Evolutionary conservation across 495 filamentous ascomycete species (phyloP), one percentile per base, ranked within the genome.

Genomic region (Aspergillus asperescens): DNA sequence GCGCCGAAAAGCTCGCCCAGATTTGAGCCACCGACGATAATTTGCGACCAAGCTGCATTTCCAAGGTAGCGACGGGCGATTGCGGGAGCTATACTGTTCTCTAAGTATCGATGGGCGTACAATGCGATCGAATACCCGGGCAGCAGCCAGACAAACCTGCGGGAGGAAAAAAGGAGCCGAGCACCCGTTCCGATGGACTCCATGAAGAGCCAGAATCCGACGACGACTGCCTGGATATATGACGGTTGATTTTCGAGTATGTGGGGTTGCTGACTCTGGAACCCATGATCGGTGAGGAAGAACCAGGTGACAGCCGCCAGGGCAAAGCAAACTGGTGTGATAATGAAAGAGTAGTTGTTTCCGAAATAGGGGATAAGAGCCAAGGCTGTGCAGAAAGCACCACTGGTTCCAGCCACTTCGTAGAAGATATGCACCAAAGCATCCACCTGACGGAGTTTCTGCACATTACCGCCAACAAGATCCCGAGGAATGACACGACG

Each of bases 341-440:
- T 61, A 29, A 75, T 56, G 57, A 72, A 72, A 15, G 72, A 66
- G 51, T 70, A 72, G 55, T 75, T 75, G 56, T 75, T 72, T 22
- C 73, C 73, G 28, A 74, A 58, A 13, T 55, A 54, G 19, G 70
- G 67, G 38, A 75, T 72, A 40, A 74, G 55, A 32, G 59, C 64
- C 7, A 77, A 60, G 8, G 65, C 73, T 7, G 66, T 74, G 42
- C 61, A 66, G 48, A 76, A 70, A 8, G 70, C 70, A n/a, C 69
- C 70, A 12, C 56, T 51, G 0, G 72, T 76, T 18, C 73, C 73
- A 1, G 69, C 56, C 3, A 72, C 54, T 54, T 77, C 72, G 48
- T 75, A 74, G 28, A 74, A 70, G 18, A 77, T 75, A 50, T 77
- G 72, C 2, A 71, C 73, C 22, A 71, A 45, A n/a, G 68, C 68